Conservation (phyloP, 805 yeast genomes). For the Vanderwaltozyma polyspora region DNA sequence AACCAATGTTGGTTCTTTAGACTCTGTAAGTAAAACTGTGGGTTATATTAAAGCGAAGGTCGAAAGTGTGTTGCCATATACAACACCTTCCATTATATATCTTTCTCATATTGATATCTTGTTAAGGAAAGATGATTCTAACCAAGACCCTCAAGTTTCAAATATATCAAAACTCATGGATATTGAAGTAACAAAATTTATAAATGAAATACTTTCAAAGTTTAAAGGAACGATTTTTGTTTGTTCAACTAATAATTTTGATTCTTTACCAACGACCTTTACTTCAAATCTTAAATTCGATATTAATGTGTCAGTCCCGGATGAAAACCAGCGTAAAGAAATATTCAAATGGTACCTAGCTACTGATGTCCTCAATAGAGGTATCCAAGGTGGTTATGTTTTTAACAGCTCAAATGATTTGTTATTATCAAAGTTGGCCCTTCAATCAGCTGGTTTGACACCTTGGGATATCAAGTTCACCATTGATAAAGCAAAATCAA, state of each 20-base stretch:
- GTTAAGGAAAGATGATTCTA: slow-evolving; percentile 55
- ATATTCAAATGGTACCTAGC: slow-evolving; percentile 47
- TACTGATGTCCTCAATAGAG: slow-evolving; percentile 16
- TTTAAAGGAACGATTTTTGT: slow-evolving; percentile 36
- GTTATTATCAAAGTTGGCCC: slow-evolving; percentile 45
- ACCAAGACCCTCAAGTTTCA: slow-evolving; percentile 31
- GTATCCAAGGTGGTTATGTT: background rate
- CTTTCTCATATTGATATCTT: slow-evolving; percentile 67
- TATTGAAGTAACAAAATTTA: slow-evolving; percentile 44
- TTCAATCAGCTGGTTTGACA: slow-evolving; percentile 87
- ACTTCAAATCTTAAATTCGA: slow-evolving; percentile 69
- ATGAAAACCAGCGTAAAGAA: slow-evolving; percentile 56
- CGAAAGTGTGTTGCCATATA: slow-evolving; percentile 44
- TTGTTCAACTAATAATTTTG: slow-evolving; percentile 60
- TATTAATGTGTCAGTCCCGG: slow-evolving; percentile 63
- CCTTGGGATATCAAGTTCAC: slow-evolving; percentile 73
- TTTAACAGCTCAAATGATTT: slow-evolving; percentile 24
- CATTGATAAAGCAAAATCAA: slow-evolving; percentile 48
- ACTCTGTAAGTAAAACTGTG: slow-evolving; percentile 56
- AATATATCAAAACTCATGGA: slow-evolving; percentile 24
- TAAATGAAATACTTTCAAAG: slow-evolving; percentile 41
- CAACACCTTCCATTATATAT: slow-evolving; percentile 40
- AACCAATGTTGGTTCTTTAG: slow-evolving; percentile 42
- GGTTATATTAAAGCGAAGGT: slow-evolving; percentile 69
- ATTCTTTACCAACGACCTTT: slow-evolving; percentile 51